Evolutionary conservation across 352 stramenopile genomes (phyloP).

Genomic region (Globisporangium emineosum): DNA sequence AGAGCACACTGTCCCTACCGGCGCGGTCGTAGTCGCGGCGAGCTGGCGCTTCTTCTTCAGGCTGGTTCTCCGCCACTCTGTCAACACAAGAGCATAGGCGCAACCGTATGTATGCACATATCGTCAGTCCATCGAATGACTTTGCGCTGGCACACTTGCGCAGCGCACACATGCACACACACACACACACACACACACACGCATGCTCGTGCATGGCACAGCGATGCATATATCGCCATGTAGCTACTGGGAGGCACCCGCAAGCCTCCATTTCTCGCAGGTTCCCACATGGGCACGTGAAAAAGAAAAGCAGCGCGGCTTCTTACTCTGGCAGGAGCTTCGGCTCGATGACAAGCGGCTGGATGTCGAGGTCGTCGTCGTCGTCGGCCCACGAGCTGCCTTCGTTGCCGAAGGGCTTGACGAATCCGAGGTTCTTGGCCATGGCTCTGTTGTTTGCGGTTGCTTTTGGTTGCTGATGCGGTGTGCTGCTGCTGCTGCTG

Average conservation of each 20-base stretch:
- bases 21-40: conserved; percentile 25
- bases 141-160: not conserved
- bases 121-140: conserved; percentile 1
- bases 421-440: conserved; percentile 59
- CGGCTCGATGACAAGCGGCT: conserved; percentile 36
- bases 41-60: conserved; percentile 22
- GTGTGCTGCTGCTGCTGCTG: not conserved
- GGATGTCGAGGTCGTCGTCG: conserved; percentile 55
- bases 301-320: conserved; percentile 5
- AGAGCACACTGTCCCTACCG: conserved; percentile 4
- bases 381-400: conserved; percentile 80
- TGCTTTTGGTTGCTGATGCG: conserved; percentile 9
- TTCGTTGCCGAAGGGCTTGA: conserved; percentile 31
- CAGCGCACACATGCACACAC: not conserved
- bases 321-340: conserved; percentile 51
- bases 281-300: not conserved
- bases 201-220: not conserved
- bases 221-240: not conserved
- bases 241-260: not conserved
- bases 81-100: not conserved
- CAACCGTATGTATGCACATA: not conserved
- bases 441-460: conserved; percentile 22
- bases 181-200: not conserved
- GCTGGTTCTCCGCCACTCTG: conserved; percentile 30
- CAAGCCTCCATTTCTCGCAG: not conserved